phyloP scores from a whole-genome alignment of 202 grass and related monocot species.

The Saccharum hybrid region DNA sequence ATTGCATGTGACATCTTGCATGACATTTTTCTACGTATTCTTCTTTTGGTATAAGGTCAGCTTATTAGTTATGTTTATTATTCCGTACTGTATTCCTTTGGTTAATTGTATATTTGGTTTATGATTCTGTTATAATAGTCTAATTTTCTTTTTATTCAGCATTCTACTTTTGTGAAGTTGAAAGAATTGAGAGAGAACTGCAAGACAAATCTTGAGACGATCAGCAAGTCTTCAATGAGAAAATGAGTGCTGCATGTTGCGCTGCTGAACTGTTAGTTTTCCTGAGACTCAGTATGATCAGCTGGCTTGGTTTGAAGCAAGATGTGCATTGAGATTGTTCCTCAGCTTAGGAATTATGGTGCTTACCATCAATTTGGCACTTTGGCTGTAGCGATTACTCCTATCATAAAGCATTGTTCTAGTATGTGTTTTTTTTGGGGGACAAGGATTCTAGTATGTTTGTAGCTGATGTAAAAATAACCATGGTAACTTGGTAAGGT shows the following conservation, averaged over 20 bases:
- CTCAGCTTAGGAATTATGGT: slow-evolving; percentile 34
- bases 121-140: slow-evolving; percentile 34
- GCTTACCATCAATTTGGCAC: slow-evolving; percentile 6
- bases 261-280: slow-evolving; percentile 12
- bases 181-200: slow-evolving; percentile 81
- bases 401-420: slow-evolving; percentile 22
- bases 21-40: not conserved
- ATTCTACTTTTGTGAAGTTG: slow-evolving; percentile 68
- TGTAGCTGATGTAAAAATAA: slow-evolving; percentile 55
- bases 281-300: slow-evolving; percentile 25
- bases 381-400: slow-evolving; percentile 38
- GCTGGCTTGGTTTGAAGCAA: slow-evolving; percentile 25
- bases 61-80: not conserved
- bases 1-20: slow-evolving; percentile 19
- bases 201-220: slow-evolving; percentile 67
- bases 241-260: slow-evolving; percentile 37
- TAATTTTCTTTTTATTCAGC: slow-evolving; percentile 56
- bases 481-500: not conserved
- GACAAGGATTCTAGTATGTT: slow-evolving; percentile 17
- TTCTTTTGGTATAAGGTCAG: slow-evolving; percentile 32
- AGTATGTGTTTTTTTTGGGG: slow-evolving; percentile 13
- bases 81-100: slow-evolving; percentile 1
- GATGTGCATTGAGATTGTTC: slow-evolving; percentile 36
- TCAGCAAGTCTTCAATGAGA: slow-evolving; percentile 27
- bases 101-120: slow-evolving; percentile 17